phyloP scores from a whole-genome alignment of 176 grass and related monocot genomes.

The Oryza coarctata region DNA sequence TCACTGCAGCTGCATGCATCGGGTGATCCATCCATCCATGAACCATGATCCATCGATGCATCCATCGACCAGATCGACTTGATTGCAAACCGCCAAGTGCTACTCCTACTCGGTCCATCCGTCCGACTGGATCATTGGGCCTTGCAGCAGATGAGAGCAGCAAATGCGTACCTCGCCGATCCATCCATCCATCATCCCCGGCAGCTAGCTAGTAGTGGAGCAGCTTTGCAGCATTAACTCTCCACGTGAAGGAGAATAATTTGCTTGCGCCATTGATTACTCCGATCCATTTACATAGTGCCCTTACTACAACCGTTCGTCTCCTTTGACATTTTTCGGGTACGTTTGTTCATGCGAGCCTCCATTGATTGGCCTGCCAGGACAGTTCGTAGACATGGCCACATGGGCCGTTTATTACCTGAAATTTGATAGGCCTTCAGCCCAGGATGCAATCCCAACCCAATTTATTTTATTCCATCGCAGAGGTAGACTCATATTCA shows the following conservation, averaged over 20 bases:
- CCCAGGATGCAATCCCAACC: neutral
- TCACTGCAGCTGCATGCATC: constrained; percentile 37
- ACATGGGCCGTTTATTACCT: neutral
- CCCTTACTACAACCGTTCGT: neutral
- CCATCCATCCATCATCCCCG: neutral
- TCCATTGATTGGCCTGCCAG: constrained; percentile 10
- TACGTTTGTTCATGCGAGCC: neutral
- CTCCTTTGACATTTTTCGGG: constrained; percentile 18
- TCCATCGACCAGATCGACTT: constrained; percentile 8
- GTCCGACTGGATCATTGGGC: no score
- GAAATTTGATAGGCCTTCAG: no score
- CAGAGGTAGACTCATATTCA: no score
- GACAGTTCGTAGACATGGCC: neutral
- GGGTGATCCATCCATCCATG: no score
- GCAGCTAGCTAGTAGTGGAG: no score
- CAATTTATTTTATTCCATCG: no score
- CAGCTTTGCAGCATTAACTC: neutral
- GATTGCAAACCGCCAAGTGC: constrained; percentile 20
- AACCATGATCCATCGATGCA: no score
- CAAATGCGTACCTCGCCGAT: neutral
- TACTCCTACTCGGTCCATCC: neutral
- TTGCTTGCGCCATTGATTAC: neutral
- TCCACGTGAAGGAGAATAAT: neutral
- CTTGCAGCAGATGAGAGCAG: neutral
- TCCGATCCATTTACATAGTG: neutral